Evolutionary conservation across 1,139 yeast species (phyloP).

Genomic region (Ogataea hybrid): DNA sequence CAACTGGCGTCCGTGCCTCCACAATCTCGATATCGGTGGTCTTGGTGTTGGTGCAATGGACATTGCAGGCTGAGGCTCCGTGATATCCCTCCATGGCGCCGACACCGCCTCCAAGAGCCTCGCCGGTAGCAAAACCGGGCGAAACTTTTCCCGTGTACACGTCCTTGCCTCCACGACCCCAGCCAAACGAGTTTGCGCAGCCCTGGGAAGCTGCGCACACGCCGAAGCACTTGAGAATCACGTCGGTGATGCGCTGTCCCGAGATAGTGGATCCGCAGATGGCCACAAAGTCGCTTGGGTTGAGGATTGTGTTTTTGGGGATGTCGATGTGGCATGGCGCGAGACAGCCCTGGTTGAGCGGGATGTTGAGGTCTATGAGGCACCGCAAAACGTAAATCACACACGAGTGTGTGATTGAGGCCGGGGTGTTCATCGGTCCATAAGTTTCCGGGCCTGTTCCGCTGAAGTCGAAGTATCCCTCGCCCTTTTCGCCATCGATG

Average conservation of each 20-base stretch:
- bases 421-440: constrained; percentile 40
- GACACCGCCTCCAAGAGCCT: constrained; percentile 41
- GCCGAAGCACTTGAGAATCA: constrained; percentile 38
- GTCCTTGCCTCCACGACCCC: constrained; percentile 38
- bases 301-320: constrained; percentile 37
- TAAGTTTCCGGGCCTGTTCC: constrained; percentile 43
- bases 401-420: constrained; percentile 37
- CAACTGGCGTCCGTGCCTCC: constrained; percentile 33
- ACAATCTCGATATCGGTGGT: constrained; percentile 33
- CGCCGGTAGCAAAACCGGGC: constrained; percentile 37
- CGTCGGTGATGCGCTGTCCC: constrained; percentile 39
- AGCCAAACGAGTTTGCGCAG: constrained; percentile 37
- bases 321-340: constrained; percentile 38
- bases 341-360: constrained; percentile 42
- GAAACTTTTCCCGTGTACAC: constrained; percentile 30
- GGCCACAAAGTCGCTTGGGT: constrained; percentile 40
- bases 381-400: constrained; percentile 40
- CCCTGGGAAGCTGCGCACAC: constrained; percentile 35
- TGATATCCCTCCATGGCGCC: constrained; percentile 31
- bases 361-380: constrained; percentile 39
- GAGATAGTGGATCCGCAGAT: constrained; percentile 44
- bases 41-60: constrained; percentile 19
- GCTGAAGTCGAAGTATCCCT: constrained; percentile 45
- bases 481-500: constrained; percentile 34
- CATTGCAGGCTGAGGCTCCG: constrained; percentile 23